Evolutionary conservation across 495 filamentous ascomycete genomes (phyloP), one percentile per base, ranked within the genome.

Genomic region (Annulohypoxylon bovei): DNA sequence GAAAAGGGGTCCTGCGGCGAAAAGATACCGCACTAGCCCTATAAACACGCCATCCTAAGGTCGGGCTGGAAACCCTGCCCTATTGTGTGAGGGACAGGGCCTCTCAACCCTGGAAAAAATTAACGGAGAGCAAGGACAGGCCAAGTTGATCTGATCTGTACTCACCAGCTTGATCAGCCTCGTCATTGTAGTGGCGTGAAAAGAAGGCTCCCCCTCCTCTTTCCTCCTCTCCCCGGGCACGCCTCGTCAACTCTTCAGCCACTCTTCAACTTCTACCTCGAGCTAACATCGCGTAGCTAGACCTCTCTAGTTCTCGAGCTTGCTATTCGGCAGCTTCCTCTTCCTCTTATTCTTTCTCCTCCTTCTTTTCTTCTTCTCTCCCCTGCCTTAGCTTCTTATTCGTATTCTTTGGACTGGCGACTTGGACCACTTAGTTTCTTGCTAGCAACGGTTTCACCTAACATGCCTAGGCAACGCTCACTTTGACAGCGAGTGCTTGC

Each of bases 151-250:
- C 66, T 71, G 65, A 64, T 71, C 67, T 63, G 60, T 56, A 62
- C 46, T 72, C 57, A 65, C 68, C 35, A 69, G 65, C 64, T 71
- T 73, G 65, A 75, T 72, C 72, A 77, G 75, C 75, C 75, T 77
- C 68, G 75, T 75, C 66, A 47, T 66, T 70, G 67, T 65, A 73
- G 73, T 75, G 75, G 70, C 44, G 74, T 67, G 67, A 59, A 73
- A 71, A 67, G 68, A 69, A 65, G 62, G 67, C 65, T 75, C 75
- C 68, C 72, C 74, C 72, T 68, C 72, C 65, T 69, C 55, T 62
- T 68, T 67, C 68, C 50, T 65, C 65, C 61, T 62, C 67, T 68
- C 67, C 65, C 50, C 65, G 56, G 75, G 70, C 75, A 75, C 70
- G 72, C 65, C 71, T 74, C 67, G 53, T 59, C 62, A 50, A 65